phyloP scores from a whole-genome alignment of 208 protist genomes.

The Acanthamoeba healyi region DNA sequence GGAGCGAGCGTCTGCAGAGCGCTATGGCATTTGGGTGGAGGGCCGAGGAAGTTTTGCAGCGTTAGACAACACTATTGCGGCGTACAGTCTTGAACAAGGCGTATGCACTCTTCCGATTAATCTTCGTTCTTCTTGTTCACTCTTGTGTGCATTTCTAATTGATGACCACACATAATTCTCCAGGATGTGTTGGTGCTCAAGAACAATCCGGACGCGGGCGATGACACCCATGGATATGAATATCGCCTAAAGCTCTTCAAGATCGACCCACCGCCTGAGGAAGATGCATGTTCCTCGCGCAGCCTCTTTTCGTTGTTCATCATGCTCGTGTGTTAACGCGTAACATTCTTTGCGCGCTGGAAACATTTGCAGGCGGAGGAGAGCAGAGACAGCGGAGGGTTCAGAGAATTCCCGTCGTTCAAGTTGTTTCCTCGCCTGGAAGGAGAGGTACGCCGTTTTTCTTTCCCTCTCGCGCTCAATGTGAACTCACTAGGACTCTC shows the following conservation, averaged over 20 bases:
- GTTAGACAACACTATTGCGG: neutral
- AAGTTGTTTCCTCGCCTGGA: constrained; percentile 3
- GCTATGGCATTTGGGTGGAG: neutral
- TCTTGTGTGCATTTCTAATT: neutral
- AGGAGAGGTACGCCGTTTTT: neutral
- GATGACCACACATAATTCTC: too few relatives aligned
- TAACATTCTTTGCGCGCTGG: neutral
- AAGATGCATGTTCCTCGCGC: neutral
- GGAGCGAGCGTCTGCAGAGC: neutral
- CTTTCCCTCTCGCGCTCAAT: neutral
- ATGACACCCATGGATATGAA: neutral
- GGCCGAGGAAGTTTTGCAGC: neutral
- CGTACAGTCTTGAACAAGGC: neutral
- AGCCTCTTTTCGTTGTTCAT: neutral
- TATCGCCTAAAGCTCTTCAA: neutral
- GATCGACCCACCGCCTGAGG: neutral
- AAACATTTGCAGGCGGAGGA: neutral
- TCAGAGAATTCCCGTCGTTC: neutral
- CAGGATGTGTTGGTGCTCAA: constrained; percentile 3
- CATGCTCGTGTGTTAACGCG: too few relatives aligned
- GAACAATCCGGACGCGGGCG: neutral
- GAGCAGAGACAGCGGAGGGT: neutral
- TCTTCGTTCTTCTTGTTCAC: neutral
- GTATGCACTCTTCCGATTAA: neutral
- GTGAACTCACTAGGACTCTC: neutral